phyloP scores from a whole-genome alignment of 1,284 basidiomycete genomes.

The Ganoderma multipileum region DNA sequence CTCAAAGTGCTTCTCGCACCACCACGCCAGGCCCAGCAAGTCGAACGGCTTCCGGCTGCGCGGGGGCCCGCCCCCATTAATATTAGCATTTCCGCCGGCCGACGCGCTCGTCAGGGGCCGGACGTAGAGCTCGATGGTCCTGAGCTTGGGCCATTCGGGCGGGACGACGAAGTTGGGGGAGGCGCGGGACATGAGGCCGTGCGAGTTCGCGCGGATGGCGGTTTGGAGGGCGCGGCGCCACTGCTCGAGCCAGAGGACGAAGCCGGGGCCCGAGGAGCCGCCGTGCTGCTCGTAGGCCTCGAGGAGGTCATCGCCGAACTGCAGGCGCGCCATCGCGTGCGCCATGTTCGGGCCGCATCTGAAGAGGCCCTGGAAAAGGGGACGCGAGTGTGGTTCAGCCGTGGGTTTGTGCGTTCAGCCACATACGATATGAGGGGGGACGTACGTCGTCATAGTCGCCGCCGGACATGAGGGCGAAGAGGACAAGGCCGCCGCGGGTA shows the following conservation, averaged over 20 bases:
- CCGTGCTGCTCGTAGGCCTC: conserved; percentile 39
- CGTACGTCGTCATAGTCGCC: conserved; percentile 68
- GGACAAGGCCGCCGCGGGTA: conserved; percentile 60
- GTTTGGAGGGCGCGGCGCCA: conserved; percentile 53
- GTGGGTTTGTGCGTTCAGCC: neutral
- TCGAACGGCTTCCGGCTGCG: conserved; percentile 44
- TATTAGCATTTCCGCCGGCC: conserved; percentile 25
- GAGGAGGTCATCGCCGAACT: conserved; percentile 55
- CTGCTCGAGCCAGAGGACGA: conserved; percentile 41
- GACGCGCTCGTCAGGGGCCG: conserved; percentile 44
- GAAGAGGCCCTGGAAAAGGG: conserved; percentile 41
- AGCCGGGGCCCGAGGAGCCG: conserved; percentile 27
- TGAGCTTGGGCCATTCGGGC: conserved; percentile 43
- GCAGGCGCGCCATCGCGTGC: conserved; percentile 47
- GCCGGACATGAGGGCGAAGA: conserved; percentile 69
- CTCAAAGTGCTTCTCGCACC: conserved; percentile 60
- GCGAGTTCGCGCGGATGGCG: conserved; percentile 56
- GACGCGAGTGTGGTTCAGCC: neutral
- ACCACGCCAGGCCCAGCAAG: conserved; percentile 51
- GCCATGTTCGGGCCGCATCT: conserved; percentile 44
- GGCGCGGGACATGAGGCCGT: conserved; percentile 47
- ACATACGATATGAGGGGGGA: conserved; percentile 2
- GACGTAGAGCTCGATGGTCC: conserved; percentile 52
- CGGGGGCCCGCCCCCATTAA: conserved; percentile 39
- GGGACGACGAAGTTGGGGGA: conserved; percentile 49